phyloP scores from a whole-genome alignment of 2,329 filamentous ascomycete species.

The Akanthomyces dipterigenus region DNA sequence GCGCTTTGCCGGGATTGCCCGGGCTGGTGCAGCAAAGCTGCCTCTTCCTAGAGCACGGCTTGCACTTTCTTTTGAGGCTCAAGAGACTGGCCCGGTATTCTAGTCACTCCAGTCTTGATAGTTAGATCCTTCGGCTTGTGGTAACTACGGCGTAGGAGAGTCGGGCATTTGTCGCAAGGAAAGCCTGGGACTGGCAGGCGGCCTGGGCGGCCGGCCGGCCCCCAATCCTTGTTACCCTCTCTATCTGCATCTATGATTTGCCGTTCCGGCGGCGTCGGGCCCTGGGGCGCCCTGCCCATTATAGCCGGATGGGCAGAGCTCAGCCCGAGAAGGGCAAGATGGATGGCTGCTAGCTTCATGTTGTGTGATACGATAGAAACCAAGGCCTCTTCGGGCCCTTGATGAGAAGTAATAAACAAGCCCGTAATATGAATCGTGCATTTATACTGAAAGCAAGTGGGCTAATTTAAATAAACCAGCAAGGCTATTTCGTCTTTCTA shows the following conservation, averaged over 20 bases:
- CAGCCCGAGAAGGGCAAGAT: background rate
- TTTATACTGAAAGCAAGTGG: background rate
- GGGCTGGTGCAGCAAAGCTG: background rate
- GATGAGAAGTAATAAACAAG: background rate
- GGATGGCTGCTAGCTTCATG: background rate
- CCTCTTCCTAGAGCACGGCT: background rate
- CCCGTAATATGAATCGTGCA: background rate
- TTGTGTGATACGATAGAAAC: background rate
- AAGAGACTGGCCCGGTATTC: background rate
- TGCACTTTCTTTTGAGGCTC: background rate
- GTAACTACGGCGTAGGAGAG: background rate
- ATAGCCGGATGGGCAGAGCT: background rate
- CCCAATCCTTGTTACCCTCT: background rate
- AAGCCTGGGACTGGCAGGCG: background rate
- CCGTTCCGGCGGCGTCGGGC: background rate
- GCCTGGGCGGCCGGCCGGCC: background rate
- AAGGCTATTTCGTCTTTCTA: background rate
- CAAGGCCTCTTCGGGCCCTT: background rate
- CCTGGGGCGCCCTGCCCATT: background rate
- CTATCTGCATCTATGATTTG: background rate
- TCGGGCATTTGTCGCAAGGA: background rate
- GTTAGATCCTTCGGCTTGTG: background rate
- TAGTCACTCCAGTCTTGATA: background rate
- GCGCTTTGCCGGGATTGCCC: background rate
- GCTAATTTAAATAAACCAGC: background rate